Base-by-base conservation (phyloP, 179 eudicot species). In the Spinacia oleracea region DNA sequence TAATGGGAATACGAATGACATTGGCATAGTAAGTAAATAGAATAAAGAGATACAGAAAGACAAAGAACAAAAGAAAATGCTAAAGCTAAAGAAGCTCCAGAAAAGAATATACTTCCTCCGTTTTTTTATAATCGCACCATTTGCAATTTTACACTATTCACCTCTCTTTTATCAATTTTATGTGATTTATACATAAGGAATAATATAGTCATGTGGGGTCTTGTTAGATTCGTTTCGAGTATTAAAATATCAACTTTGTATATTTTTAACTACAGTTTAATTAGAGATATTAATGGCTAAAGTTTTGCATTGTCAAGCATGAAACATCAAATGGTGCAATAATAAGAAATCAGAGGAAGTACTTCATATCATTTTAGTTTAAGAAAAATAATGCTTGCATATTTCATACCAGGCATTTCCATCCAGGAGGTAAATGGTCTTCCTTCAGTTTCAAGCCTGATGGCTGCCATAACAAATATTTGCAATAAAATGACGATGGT, bases 381-480 rank as follows among this genome's bases (percentile, higher is more conserved):
- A n/a, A 71, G 42, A 71, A 58, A 35, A 81, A 78, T 27, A 48
- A 31, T 59, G 71, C 14, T 50, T 34, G 45, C 16, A 14, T 38
- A 35, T 48, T 67, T 43, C 64, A 18, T 90, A 96, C 99, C 96
- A 96, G 81, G 80, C 99, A 91, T 76, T 86, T 88, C 99, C 99
- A 96, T 50, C 98, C 99, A 75, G 89, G 81, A 82, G 99, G 99
- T 75, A 96, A 79, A 85, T 79, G 86, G 77, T 92, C 96, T 84
- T 91, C 90, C 77, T 89, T 92, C 70, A 96, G 81, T 68, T 89
- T 92, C 96, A 97, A 92, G 51, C 99, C 98, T 59, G 93, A 90
- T 63, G 98, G 99, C 98, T 96, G 94, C 89, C 86, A 87, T 65
- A 77, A 45, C 69, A 80, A 73, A 50, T 2, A 77, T 16, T 23